Evolutionary conservation across 75 land plant genomes (phyloP).

Genomic region (Chamaecyparis obtusa): DNA sequence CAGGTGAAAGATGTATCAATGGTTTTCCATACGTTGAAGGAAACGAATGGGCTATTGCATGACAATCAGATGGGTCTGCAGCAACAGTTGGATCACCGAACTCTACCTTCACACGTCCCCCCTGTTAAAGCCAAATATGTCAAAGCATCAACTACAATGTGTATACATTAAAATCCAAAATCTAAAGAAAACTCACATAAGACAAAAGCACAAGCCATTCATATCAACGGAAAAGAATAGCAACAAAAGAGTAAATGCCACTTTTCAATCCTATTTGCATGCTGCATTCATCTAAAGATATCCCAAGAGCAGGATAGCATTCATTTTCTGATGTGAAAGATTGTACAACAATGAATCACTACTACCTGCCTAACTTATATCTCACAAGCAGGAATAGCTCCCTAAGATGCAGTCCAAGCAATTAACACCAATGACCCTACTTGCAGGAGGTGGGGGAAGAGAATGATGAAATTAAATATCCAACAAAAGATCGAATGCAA

Average conservation of each 20-base stretch:
- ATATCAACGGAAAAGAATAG: too few species aligned
- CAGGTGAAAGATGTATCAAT: slow-evolving; percentile 70
- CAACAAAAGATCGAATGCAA: background rate
- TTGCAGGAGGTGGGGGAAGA: too few species aligned
- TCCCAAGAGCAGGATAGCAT: background rate
- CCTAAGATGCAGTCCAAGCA: background rate
- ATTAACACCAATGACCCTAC: too few species aligned
- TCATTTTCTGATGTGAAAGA: background rate
- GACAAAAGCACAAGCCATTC: too few species aligned
- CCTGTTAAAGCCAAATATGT: slow-evolving; percentile 38
- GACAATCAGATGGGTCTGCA: slow-evolving; percentile 64
- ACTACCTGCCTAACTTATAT: background rate
- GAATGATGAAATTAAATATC: background rate
- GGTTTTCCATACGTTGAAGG: slow-evolving; percentile 94
- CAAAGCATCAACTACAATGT: background rate
- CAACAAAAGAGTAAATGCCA: background rate
- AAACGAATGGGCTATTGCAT: slow-evolving; percentile 61
- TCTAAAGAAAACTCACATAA: too few species aligned
- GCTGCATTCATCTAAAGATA: background rate
- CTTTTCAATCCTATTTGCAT: background rate
- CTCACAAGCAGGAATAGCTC: background rate
- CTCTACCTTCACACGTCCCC: slow-evolving; percentile 72
- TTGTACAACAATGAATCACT: background rate
- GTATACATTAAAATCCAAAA: background rate
- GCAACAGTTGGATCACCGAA: slow-evolving; percentile 77